These are phyloP conservation scores for Parachaetomium inaequale DNA, from an alignment of 495 filamentous ascomycete genomes.

Conservation along the genomic window DNA sequence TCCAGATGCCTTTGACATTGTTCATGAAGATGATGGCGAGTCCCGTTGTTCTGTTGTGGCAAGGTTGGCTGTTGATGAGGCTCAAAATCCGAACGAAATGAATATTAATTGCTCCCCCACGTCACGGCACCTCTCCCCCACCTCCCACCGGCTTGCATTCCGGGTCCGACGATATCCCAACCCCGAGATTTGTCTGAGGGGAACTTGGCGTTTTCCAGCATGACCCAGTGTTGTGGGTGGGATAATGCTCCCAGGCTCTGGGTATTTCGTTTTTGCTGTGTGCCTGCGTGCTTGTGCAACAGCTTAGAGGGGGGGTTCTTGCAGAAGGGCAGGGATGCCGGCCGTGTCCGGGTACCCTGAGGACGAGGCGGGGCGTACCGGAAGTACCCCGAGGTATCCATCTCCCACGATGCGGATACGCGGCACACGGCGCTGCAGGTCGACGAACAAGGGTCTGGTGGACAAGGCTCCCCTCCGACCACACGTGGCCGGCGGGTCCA, in stretches of 20 bases:
- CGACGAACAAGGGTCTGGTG: constrained; percentile 1
- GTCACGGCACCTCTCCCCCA: background rate
- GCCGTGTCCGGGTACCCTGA: background rate
- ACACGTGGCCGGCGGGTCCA: constrained; percentile 46
- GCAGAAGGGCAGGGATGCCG: constrained; percentile 5
- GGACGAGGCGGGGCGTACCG: background rate
- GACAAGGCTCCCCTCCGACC: constrained; percentile 14
- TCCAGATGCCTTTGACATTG: background rate
- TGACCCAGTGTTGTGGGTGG: background rate
- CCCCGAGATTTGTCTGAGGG: background rate
- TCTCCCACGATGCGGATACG: constrained; percentile 6
- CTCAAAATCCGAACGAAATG: constrained; percentile 15
- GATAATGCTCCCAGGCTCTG: background rate
- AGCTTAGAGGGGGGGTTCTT: background rate
- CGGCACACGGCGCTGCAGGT: constrained; percentile 13
- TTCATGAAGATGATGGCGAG: background rate
- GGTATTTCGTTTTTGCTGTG: background rate
- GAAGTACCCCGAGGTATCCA: constrained; percentile 21
- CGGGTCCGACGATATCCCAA: background rate
- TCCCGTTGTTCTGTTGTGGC: background rate
- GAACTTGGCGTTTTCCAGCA: background rate
- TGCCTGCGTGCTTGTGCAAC: background rate
- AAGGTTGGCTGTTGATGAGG: constrained; percentile 9
- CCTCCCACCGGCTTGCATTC: background rate
- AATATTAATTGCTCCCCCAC: constrained; percentile 15